phyloP scores from a whole-genome alignment of 1,139 yeast genomes.

The Yarrowia galli region DNA sequence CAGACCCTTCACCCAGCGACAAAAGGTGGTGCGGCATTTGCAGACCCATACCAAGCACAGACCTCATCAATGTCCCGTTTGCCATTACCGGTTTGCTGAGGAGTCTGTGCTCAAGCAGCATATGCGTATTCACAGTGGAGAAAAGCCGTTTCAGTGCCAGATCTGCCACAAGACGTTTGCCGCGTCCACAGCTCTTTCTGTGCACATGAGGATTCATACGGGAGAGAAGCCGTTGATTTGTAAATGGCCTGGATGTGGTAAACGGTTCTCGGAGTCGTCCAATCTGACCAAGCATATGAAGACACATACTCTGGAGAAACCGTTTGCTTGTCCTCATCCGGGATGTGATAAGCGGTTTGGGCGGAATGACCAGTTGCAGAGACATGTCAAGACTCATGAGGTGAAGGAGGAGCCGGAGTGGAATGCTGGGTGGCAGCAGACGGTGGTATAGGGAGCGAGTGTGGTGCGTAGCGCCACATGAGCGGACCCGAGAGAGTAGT shows the following conservation, averaged over 20 bases:
- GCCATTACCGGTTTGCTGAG: constrained; percentile 74
- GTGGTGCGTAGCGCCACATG: not conserved
- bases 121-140: constrained; percentile 84
- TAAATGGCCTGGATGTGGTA: constrained; percentile 79
- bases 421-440: constrained; percentile 25
- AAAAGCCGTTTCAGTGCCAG: constrained; percentile 82
- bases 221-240: constrained; percentile 91
- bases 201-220: constrained; percentile 83
- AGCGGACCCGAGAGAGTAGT: not conserved
- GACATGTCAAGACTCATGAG: constrained; percentile 82
- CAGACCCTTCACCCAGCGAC: constrained; percentile 77
- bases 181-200: constrained; percentile 61
- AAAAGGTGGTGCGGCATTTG: constrained; percentile 82
- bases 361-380: constrained; percentile 88
- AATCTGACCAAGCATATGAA: constrained; percentile 88
- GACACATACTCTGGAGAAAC: constrained; percentile 45
- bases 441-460: not conserved
- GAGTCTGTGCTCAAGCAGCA: constrained; percentile 74
- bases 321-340: constrained; percentile 62
- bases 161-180: constrained; percentile 80
- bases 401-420: constrained; percentile 57
- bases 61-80: constrained; percentile 72
- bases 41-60: constrained; percentile 86
- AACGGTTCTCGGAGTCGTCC: constrained; percentile 86
- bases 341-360: constrained; percentile 75